Base-by-base conservation (phyloP, 2,329 filamentous ascomycete species). In the Periconia sp. region DNA sequence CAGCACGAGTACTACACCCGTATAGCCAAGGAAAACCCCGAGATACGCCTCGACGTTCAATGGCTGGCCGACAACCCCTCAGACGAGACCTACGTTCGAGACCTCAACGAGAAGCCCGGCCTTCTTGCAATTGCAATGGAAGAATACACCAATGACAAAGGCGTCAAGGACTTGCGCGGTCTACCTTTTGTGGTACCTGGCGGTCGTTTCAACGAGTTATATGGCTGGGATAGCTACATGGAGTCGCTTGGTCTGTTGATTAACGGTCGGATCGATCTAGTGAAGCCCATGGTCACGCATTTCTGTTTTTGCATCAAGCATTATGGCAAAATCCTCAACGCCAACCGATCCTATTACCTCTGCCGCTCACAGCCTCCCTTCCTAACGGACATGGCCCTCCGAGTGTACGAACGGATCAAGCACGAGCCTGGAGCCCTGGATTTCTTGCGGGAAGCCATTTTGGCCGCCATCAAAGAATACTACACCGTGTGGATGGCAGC, bases 221-320 rank as follows among this genome's bases (percentile, higher is more conserved):
- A 99, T 71, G 93, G 93, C 45, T 99, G 94, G 94, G 94, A 99
- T 76, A 97, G 92, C 72, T 99, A 97, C 79, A 97, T 99, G 92
- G 91, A 93, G 73, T 94, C 93, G 6, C 81, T 97, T 2, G 94
- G 94, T 17, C 82, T 99, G 54, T 79, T 97, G 54, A 85, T 91
- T 63, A 91, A 93, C 69, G 90, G 94, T 70, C 87, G 90, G 54
- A 86, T 91, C 19, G 86, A 97, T 66, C 79, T 97, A 51, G 92
- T 92, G 62, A 96, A 97, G 78, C 84, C 88, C 47, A 97, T 99
- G 91, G 92, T 97, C 48, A 81, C 85, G 65, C 96, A 99, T 78
- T 97, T 97, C 74, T 95, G 91, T 74, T 99, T 99, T 79, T 96
- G 91, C 77, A 97, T 99, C 75, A 88, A 92, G 72, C 93, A 99